These are phyloP conservation scores for Carex kokanica DNA, from an alignment of 176 grass and related monocot species.

Conservation along the genomic window DNA sequence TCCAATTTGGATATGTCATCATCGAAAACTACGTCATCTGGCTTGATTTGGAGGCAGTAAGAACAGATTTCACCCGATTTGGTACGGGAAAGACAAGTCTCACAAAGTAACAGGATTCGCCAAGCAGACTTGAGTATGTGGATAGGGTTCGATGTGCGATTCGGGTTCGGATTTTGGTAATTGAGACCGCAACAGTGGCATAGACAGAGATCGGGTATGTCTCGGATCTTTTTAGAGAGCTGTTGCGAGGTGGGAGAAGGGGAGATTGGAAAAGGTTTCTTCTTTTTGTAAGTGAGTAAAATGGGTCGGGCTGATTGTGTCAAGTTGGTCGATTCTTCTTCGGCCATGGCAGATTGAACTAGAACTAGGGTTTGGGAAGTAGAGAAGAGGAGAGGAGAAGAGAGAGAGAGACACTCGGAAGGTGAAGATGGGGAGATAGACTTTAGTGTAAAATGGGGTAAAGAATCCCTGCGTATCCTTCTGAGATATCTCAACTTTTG, in stretches of 20 bases:
- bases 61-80: slow-evolving; percentile 50
- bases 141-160: slow-evolving; percentile 34
- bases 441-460: neutral
- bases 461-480: too few species aligned
- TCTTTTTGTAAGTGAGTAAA: slow-evolving; percentile 25
- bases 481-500: too few species aligned
- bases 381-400: neutral
- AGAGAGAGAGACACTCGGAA: neutral
- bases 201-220: slow-evolving; percentile 41
- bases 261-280: neutral
- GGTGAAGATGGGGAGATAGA: neutral
- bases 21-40: slow-evolving; percentile 32
- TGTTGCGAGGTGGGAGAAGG: neutral
- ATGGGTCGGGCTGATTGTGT: neutral
- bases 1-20: slow-evolving; percentile 25
- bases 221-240: slow-evolving; percentile 21
- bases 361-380: slow-evolving; percentile 17
- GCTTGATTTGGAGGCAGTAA: slow-evolving; percentile 52
- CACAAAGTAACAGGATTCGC: slow-evolving; percentile 74
- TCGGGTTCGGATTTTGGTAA: slow-evolving; percentile 34
- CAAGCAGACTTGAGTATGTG: slow-evolving; percentile 58
- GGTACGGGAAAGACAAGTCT: slow-evolving; percentile 48
- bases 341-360: slow-evolving; percentile 12
- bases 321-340: neutral
- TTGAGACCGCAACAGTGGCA: slow-evolving; percentile 56